Percentiles rank a stretch among this genome's conserved stretches.
Evolutionary conservation across 768 basidiomycete species (phyloP).

Genomic region (Lactarius tabidus): DNA sequence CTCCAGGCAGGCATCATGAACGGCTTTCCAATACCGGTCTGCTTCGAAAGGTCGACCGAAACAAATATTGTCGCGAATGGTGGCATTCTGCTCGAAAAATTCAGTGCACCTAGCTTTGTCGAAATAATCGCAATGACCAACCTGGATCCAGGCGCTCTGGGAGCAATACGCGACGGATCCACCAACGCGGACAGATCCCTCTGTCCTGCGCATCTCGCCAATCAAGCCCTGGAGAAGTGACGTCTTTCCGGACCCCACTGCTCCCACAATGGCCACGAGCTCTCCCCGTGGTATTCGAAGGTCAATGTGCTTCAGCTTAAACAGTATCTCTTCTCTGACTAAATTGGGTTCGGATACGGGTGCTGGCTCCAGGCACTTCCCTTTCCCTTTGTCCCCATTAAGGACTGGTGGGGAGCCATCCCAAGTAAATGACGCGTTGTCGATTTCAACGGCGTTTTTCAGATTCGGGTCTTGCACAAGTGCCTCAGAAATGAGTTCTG

Average conservation of each 20-base stretch:
- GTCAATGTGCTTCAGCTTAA: conserved; percentile 61
- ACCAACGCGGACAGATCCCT: conserved; percentile 66
- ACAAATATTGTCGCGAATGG: conserved; percentile 83
- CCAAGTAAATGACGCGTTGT: conserved; percentile 80
- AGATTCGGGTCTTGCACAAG: conserved; percentile 51
- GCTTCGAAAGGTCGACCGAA: conserved; percentile 84
- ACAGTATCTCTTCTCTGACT: conserved; percentile 41
- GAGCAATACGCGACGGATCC: conserved; percentile 79
- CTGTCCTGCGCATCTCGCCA: conserved; percentile 76
- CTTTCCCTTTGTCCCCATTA: conserved; percentile 30
- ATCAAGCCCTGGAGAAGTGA: conserved; percentile 70
- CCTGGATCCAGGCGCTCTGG: conserved; percentile 90
- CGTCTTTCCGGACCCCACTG: conserved; percentile 70
- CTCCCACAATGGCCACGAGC: conserved; percentile 76
- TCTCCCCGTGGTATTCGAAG: conserved; percentile 70
- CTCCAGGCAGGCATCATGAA: conserved; percentile 73
- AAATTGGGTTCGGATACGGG: conserved; percentile 28
- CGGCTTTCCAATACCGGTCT: conserved; percentile 75
- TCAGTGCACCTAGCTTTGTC: neutral
- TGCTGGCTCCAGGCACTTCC: conserved; percentile 17
- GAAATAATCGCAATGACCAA: conserved; percentile 25
- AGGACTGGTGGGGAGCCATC: conserved; percentile 63
- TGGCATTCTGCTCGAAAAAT: conserved; percentile 55
- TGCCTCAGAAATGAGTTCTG: conserved; percentile 65
- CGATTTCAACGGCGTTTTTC: conserved; percentile 59